Evolutionary conservation across 495 filamentous ascomycete genomes (phyloP), one percentile per base, ranked within the genome.

Genomic region (Neurospora hispaniola): DNA sequence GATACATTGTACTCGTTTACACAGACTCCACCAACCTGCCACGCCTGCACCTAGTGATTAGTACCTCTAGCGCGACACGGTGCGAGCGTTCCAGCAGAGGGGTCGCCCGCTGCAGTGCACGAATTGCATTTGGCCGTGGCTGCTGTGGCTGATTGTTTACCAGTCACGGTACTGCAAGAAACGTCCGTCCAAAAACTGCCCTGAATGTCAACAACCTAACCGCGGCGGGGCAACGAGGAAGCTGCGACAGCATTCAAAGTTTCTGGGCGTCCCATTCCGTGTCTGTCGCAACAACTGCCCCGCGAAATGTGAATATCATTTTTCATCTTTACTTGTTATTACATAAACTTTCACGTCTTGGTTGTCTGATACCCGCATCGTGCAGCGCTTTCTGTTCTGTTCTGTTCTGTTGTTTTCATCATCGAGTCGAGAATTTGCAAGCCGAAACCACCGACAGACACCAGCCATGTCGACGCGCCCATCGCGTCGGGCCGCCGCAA

Each of bases 401-500:
- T 46, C 20, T 70, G 68, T 39, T 18, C 23, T 62, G 18, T 35
- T 35, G 27, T 0, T 27, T 66, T 62, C 2, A 62, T 62, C 2
- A 62, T 9, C 23, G 27, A 62, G 23, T 62, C 54, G 16, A 62
- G 54, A 62, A 62, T 72, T 66, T 20, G 42, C 44, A 40, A 75
- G 38, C 66, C 69, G 70, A 42, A 43, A 71, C 39, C 42, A 35
- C 54, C 27, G 48, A 41, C 66, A 18, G 43, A 70, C 14, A 66
- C 0, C 54, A 39, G 23, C 70, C 77, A 91, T 92, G 81, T 89
- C 91, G 74, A 88, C 89, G 76, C 85, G 94, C 78, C 89, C 93
- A 31, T 89, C 92, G 71, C 89, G 94, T 78, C 89, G 94, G 74
- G 91, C 88, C 38, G 90, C 91, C 39, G 79, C 54, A 66, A 9